These are phyloP conservation scores for Botrytis medusae DNA, from an alignment of 2,329 filamentous ascomycete genomes.

Conservation along the genomic window DNA sequence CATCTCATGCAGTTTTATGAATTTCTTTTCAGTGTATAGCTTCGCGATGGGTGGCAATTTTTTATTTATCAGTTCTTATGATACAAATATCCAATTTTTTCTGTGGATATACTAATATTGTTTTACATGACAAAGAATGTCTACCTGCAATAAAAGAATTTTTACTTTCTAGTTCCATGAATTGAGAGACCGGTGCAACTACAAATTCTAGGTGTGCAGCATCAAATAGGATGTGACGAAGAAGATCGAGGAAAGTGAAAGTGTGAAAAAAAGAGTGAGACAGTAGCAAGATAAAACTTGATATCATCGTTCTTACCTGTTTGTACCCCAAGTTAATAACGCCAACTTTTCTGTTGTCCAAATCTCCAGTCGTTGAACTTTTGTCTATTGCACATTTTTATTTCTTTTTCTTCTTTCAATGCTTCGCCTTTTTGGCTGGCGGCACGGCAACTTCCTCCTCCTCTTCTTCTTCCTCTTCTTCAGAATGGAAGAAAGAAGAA, in stretches of 20 bases:
- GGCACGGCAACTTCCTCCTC: not conserved
- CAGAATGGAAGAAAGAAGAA: no score
- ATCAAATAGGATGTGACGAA: not conserved
- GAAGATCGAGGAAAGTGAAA: not conserved
- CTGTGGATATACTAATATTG: not conserved
- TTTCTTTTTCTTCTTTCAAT: not conserved
- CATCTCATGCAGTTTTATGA: not conserved
- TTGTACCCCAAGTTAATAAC: not conserved
- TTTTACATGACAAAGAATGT: not conserved
- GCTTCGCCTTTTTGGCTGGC: not conserved
- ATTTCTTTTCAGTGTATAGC: not conserved
- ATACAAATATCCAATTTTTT: not conserved
- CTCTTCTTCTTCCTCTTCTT: not conserved
- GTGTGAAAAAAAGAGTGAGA: not conserved
- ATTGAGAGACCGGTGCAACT: not conserved
- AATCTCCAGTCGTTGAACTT: not conserved
- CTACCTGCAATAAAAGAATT: not conserved
- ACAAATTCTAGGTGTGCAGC: not conserved
- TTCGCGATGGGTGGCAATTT: not conserved
- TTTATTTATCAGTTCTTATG: not conserved
- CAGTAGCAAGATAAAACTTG: not conserved
- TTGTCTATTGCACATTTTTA: not conserved
- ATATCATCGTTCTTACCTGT: not conserved
- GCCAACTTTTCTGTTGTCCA: not conserved
- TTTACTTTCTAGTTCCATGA: not conserved